phyloP scores from a whole-genome alignment of 192 early-diverging fungal genomes.

The Coemansia sp. region DNA sequence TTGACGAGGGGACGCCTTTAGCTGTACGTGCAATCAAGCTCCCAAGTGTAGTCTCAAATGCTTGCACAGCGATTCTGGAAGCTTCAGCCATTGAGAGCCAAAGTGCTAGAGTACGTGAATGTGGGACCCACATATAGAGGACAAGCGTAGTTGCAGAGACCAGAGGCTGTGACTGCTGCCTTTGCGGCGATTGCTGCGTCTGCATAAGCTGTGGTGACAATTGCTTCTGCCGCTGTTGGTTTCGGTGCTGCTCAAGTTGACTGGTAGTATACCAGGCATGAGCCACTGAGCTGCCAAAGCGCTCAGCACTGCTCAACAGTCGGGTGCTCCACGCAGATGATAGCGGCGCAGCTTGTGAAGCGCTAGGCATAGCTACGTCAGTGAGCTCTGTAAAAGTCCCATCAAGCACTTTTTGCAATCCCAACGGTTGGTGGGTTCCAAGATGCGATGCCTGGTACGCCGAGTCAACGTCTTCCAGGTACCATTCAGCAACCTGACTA shows the following conservation, averaged over 20 bases:
- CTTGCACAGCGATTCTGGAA: slow-evolving; percentile 7
- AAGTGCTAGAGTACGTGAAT: slow-evolving; percentile 9
- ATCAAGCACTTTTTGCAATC: slow-evolving; percentile 17
- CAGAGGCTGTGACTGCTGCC: slow-evolving; percentile 4
- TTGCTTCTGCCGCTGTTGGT: slow-evolving; percentile 1
- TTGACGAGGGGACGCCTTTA: slow-evolving; percentile 17
- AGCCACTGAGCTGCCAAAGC: slow-evolving; percentile 26
- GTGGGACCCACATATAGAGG: slow-evolving; percentile 38
- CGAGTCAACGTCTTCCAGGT: slow-evolving; percentile 39
- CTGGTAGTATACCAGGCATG: slow-evolving; percentile 38
- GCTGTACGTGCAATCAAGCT: slow-evolving; percentile 30
- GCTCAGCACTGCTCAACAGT: slow-evolving; percentile 24
- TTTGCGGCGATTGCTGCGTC: slow-evolving; percentile 3
- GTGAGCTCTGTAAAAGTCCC: slow-evolving; percentile 27
- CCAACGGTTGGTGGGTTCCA: slow-evolving; percentile 38
- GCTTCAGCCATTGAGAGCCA: slow-evolving; percentile 40
- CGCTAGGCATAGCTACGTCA: not conserved
- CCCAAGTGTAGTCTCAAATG: slow-evolving; percentile 24
- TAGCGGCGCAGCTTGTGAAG: not conserved
- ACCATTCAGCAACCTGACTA: slow-evolving; percentile 22
- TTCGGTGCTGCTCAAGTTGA: slow-evolving; percentile 34
- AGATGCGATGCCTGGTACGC: slow-evolving; percentile 45
- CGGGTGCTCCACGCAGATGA: slow-evolving; percentile 24
- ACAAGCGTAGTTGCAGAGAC: slow-evolving; percentile 22
- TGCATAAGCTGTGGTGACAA: not conserved